phyloP scores from a whole-genome alignment of 805 yeast genomes.

The Lachancea sp. region DNA sequence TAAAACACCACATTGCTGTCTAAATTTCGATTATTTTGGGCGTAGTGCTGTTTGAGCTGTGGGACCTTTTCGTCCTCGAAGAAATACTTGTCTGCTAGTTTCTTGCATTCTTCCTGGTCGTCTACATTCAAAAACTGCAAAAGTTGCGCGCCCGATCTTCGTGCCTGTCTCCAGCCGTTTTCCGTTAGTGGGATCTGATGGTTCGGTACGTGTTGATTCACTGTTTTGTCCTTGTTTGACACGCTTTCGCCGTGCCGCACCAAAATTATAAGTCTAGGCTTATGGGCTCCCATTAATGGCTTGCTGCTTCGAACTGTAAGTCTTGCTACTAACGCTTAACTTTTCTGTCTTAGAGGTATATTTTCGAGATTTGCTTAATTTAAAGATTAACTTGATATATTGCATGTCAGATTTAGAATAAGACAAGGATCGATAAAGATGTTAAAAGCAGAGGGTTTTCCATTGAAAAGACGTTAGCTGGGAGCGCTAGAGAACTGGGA shows the following conservation, averaged over 20 bases:
- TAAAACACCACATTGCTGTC: slow-evolving; percentile 64
- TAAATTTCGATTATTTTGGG: slow-evolving; percentile 34
- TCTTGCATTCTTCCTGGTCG: slow-evolving; percentile 13
- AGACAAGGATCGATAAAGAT: no score
- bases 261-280: slow-evolving; percentile 59
- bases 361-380: not conserved
- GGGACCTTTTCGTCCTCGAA: slow-evolving; percentile 9
- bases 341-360: not conserved
- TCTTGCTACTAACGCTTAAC: not conserved
- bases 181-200: slow-evolving; percentile 71
- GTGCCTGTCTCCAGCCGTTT: slow-evolving; percentile 61
- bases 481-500: no score
- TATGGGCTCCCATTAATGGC: slow-evolving; percentile 10
- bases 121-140: slow-evolving; percentile 26
- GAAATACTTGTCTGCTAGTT: slow-evolving; percentile 18
- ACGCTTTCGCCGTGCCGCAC: slow-evolving; percentile 92
- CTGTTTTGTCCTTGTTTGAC: slow-evolving; percentile 79
- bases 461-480: no score
- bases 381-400: no score
- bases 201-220: slow-evolving; percentile 72
- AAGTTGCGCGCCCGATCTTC: slow-evolving; percentile 51
- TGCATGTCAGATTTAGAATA: no score
- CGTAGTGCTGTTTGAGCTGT: slow-evolving; percentile 17
- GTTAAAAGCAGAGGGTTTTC: no score
- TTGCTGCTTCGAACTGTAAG: not conserved